Base-by-base conservation (phyloP, 78 protist species). In the Creolimax fragrantissima region DNA sequence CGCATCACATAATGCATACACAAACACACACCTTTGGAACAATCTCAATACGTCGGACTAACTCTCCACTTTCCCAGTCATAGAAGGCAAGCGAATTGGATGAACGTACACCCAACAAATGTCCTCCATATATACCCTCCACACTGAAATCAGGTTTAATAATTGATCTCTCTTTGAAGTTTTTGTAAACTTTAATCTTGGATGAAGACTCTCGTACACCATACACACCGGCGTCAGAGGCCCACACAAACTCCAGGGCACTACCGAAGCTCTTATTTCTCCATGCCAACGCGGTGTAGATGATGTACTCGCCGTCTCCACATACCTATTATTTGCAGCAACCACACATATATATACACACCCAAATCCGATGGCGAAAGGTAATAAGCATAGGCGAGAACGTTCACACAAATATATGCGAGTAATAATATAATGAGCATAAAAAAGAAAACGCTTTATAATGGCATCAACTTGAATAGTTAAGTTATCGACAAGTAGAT, bases 251-350 rank as follows among this genome's bases (percentile, higher is more conserved):
- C 88, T 98, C 99, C 35, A 95, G 81, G 3, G 98, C 99, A 37
- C 35, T 4, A 17, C 99, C 99, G 88, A 95, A 98, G 41, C 93
- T 45, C 95, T 98, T 97, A 86, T 96, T 96, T 43, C 98, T 85
- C 98, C 98, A 97, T 0, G 96, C 96, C 3, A 95, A 85, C 2
- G 99, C 99, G 3, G 99, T 97, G 96, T 98, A 96, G 89, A 99
- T 95, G 90, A 96, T 96, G 91, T 95, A 98, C 74, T 98, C 99
- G 41, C 99, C 99, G 66, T 99, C 99, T 83, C 99, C 99, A 89
- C 95, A 92, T 24, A 98, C n/a, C n/a, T n/a, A n/a, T n/a, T n/a
- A n/a, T n/a, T n/a, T n/a, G n/a, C n/a, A n/a, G n/a, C 99, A 6
- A 95, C 96, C 3, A 97, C 98, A 43, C 95, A 96, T n/a, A 42